phyloP scores from a whole-genome alignment of 2,329 filamentous ascomycete genomes.

The Hypoxylon sp. region DNA sequence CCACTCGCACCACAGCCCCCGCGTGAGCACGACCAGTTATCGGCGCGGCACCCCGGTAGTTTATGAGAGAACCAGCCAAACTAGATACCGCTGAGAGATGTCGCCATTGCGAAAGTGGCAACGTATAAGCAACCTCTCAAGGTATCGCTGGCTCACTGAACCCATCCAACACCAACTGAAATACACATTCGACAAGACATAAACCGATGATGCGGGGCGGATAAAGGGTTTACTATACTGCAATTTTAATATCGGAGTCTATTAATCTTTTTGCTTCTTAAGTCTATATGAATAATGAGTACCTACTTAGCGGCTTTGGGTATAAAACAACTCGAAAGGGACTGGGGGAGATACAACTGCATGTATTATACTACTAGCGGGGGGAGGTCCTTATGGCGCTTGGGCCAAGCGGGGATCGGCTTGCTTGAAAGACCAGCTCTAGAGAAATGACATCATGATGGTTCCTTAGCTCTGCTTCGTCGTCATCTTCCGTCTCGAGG shows the following conservation, averaged over 20 bases:
- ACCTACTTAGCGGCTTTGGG: neutral
- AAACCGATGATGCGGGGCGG: constrained; percentile 6
- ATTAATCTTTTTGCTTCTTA: constrained; percentile 23
- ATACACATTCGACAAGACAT: neutral
- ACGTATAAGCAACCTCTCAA: neutral
- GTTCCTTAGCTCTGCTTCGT: constrained; percentile 34
- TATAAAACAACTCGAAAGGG: constrained; percentile 8
- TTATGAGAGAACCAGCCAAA: constrained; percentile 59
- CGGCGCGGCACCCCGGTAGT: constrained; percentile 56
- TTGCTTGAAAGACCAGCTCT: constrained; percentile 26
- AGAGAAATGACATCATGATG: constrained; percentile 42
- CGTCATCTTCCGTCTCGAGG: constrained; percentile 32
- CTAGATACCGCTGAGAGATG: constrained; percentile 50
- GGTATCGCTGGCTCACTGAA: neutral
- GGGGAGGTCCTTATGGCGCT: constrained; percentile 1
- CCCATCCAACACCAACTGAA: neutral
- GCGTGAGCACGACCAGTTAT: constrained; percentile 58
- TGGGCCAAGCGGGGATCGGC: constrained; percentile 31
- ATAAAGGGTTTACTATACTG: constrained; percentile 13
- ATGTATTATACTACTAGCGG: neutral
- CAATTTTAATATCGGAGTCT: constrained; percentile 26
- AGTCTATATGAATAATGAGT: constrained; percentile 15
- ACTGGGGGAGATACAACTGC: neutral
- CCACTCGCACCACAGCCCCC: constrained; percentile 57
- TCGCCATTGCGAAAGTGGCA: neutral